A percentile compares a stretch with the other conserved stretches of the same genome.
These are phyloP conservation scores for Arxiozyma heterogenica DNA, from an alignment of 1,139 yeast genomes.

Conservation along the genomic window DNA sequence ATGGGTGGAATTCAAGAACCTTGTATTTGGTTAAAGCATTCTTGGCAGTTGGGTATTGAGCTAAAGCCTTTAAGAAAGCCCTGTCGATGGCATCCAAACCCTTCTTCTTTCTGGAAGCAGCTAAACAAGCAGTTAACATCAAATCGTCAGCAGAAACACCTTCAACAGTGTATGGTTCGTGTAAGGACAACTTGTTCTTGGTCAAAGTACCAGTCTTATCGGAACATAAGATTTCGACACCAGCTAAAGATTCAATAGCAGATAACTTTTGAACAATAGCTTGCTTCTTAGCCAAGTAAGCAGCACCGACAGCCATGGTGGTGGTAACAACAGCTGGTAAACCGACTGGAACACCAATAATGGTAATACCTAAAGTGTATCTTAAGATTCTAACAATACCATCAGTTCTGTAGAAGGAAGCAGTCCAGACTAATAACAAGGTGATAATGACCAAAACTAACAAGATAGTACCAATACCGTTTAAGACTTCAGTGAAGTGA, in stretches of 20 bases:
- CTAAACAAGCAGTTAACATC: slow-evolving; percentile 96
- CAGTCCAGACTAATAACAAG: slow-evolving; percentile 82
- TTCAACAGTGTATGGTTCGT: slow-evolving; percentile 98
- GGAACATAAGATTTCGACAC: slow-evolving; percentile 98
- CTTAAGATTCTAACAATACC: slow-evolving; percentile 84
- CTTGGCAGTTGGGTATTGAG: slow-evolving; percentile 83
- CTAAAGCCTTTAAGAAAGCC: slow-evolving; percentile 91
- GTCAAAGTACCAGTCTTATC: slow-evolving; percentile 99
- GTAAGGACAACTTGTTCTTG: slow-evolving; percentile 91
- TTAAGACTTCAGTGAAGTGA: slow-evolving; percentile 95
- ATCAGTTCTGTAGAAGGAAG: slow-evolving; percentile 92
- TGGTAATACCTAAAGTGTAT: slow-evolving; percentile 92
- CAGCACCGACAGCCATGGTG: slow-evolving; percentile 99
- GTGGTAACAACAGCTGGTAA: slow-evolving; percentile 99
- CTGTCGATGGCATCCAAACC: slow-evolving; percentile 97
- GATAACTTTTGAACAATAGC: slow-evolving; percentile 97
- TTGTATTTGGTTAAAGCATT: slow-evolving; percentile 92
- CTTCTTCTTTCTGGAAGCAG: slow-evolving; percentile 98
- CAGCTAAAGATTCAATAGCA: slow-evolving; percentile 97
- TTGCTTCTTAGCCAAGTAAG: slow-evolving; percentile 96
- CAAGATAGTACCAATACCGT: slow-evolving; percentile 93
- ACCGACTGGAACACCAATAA: slow-evolving; percentile 99
- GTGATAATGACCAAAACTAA: slow-evolving; percentile 84
- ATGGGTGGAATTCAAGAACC: slow-evolving; percentile 92
- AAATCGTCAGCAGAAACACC: slow-evolving; percentile 97